Evolutionary conservation across 306 rosid species (phyloP), one percentile per base, ranked within the genome.

Genomic region (Prosopis cineraria): DNA sequence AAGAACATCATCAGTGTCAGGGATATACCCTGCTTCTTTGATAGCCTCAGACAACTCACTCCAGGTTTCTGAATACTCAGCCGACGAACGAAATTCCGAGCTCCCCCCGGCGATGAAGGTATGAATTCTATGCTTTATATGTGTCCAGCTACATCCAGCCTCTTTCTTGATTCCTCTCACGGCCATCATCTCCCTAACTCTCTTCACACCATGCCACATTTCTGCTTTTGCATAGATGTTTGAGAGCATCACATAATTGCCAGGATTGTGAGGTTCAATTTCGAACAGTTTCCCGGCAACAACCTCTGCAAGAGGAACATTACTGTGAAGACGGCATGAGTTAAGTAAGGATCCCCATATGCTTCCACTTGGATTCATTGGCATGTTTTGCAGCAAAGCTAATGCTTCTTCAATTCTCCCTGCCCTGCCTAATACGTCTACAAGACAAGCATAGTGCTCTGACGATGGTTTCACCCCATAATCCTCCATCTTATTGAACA

Each of bases 191-290:
- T 89, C 87, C 20, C 92, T 72, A 14, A 89, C 84, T 72, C 65
- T 82, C 65, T 84, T 89, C 39, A 82, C 88, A 16, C 39, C 73
- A 6, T 84, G 83, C 87, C 90, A 86, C 90, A 82, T 82, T 68
- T 82, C 82, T 43, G 85, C 87, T 50, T 82, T 82, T 37, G 90
- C 90, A 75, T 88, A 88, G 44, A 86, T 64, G 72, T 88, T 88
- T 17, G 92, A 88, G n/a, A 88, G 85, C 77, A 88, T 84, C 65
- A 88, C 90, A 75, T 84, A 88, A 45, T 88, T 88, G 47, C 90
- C 88, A 0, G 90, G 77, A 78, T 84, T 88, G 72, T 67, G 44
- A 36, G 87, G 90, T 76, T 89, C 92, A 19, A 84, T 74, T 40
- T 82, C 79, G 66, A 82, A 84, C 79, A 89, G 82, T 58, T 68